Evolutionary conservation across 2,329 filamentous ascomycete species (phyloP), one percentile per base, ranked within the genome.

Genomic region (Penicillium palitans): DNA sequence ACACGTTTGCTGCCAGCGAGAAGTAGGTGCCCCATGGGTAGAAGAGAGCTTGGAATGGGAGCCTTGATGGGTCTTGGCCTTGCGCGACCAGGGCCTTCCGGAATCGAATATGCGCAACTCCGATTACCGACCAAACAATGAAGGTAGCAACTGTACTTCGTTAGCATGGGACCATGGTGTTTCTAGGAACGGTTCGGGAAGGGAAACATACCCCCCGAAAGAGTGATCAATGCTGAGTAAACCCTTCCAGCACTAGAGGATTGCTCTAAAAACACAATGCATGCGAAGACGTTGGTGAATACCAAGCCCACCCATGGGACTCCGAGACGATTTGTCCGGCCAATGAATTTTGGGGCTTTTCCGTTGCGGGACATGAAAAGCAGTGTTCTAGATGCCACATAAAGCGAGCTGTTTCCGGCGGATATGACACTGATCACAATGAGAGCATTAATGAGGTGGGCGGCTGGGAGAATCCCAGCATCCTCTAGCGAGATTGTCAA

Each of bases 361-460:
- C 84, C 80, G 45, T 86, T 85, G 66, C 90, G 87, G 0, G 88
- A 88, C 85, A 93, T 90, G 76, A 86, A 91, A 0, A 92, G 76
- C 1, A 93, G 75, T 0, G 89, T 92, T 24, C 90, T 84, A 3
- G 87, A 90, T 45, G 86, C 86, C 64, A 93, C 90, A 72, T 92
- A 93, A 61, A 93, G 88, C 9, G 87, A 89, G 52, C 84, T 87
- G 74, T 93, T 93, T 65, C 88, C 84, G 19, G 89, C 88, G 0
- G 83, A 87, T 39, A 91, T 78, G 55, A 89, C 89, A 13, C 89
- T 90, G 9, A 90, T 78, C 51, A 93, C 82, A 66, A 91, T 90
- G 68, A 91, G 88, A 40, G 86, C 88, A 64, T 93, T 93, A 77
- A 93, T 89, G 1, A 93, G 81, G 69, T 93, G 86, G 1, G 89